Percentiles rank a stretch among this genome's conserved stretches.
These are phyloP conservation scores for Ceratonia siliqua DNA, from an alignment of 306 rosid genomes.

Conservation along the genomic window DNA sequence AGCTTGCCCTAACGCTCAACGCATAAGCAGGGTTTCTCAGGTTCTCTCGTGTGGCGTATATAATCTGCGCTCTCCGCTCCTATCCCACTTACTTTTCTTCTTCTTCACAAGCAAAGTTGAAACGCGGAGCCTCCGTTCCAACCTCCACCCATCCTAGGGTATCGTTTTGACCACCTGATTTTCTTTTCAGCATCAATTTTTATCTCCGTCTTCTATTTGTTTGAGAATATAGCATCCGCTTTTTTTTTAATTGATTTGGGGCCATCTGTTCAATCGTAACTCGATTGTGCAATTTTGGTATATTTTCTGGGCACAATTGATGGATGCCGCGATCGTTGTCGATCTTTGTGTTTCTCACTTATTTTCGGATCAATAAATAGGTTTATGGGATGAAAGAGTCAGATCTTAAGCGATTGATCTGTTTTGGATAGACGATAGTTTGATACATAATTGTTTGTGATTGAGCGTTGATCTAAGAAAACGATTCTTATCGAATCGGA, in stretches of 20 bases:
- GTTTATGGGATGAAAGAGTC: neutral
- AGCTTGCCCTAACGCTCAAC: constrained; percentile 31
- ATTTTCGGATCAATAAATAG: neutral
- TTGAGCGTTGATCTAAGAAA: neutral
- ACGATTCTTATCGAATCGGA: neutral
- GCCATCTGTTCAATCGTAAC: neutral
- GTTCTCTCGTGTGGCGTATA: constrained; percentile 19
- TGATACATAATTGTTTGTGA: neutral
- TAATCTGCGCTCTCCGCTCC: neutral
- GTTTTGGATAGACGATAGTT: neutral
- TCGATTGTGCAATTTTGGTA: neutral
- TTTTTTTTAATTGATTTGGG: neutral
- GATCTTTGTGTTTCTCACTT: constrained; percentile 25
- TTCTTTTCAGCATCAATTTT: neutral
- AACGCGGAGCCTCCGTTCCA: neutral
- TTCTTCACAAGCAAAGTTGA: neutral
- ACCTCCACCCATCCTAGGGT: neutral
- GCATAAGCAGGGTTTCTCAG: constrained; percentile 15
- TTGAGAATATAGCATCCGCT: neutral
- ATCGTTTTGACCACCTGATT: neutral
- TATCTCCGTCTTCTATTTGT: neutral
- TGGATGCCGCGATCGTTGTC: neutral
- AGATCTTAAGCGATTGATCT: neutral
- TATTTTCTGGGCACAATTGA: neutral
- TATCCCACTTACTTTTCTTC: neutral